Percentiles rank a stretch among this genome's conserved stretches.
Conservation (phyloP, 2,329 filamentous ascomycete genomes). For the Pseudogymnoascus sp. region DNA sequence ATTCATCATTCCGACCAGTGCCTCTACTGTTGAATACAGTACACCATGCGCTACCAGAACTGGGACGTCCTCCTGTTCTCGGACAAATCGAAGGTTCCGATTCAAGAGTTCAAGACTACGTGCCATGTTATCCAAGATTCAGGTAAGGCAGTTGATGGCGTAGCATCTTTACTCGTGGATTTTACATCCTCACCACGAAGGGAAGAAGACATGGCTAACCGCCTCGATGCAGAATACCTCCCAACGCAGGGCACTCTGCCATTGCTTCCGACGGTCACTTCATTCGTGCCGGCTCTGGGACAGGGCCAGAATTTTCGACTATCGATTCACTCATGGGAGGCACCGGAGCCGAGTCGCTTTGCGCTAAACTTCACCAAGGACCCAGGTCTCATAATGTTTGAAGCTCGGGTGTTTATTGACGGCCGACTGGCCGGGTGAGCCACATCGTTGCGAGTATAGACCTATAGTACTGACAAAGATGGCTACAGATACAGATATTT, state of each 20-base stretch:
- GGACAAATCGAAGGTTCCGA: slow-evolving; percentile 54
- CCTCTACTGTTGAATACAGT: neutral
- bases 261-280: slow-evolving; percentile 60
- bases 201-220: slow-evolving; percentile 12
- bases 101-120: slow-evolving; percentile 76
- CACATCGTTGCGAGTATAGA: slow-evolving; percentile 19
- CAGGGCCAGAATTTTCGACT: slow-evolving; percentile 57
- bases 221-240: slow-evolving; percentile 13
- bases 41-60: slow-evolving; percentile 72
- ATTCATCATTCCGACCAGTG: neutral
- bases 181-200: slow-evolving; percentile 11
- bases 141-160: slow-evolving; percentile 26
- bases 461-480: slow-evolving; percentile 16
- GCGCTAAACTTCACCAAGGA: slow-evolving; percentile 51
- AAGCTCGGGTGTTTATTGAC: slow-evolving; percentile 63
- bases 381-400: slow-evolving; percentile 52
- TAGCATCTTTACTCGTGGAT: slow-evolving; percentile 9
- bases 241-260: slow-evolving; percentile 36
- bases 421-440: slow-evolving; percentile 56
- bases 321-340: slow-evolving; percentile 69
- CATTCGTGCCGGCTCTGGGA: slow-evolving; percentile 61
- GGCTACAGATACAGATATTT: slow-evolving; percentile 53
- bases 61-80: slow-evolving; percentile 85
- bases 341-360: slow-evolving; percentile 52
- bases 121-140: slow-evolving; percentile 60